These are phyloP conservation scores for Filosporella fistucella DNA, from an alignment of 495 filamentous ascomycete species.

Conservation along the genomic window DNA sequence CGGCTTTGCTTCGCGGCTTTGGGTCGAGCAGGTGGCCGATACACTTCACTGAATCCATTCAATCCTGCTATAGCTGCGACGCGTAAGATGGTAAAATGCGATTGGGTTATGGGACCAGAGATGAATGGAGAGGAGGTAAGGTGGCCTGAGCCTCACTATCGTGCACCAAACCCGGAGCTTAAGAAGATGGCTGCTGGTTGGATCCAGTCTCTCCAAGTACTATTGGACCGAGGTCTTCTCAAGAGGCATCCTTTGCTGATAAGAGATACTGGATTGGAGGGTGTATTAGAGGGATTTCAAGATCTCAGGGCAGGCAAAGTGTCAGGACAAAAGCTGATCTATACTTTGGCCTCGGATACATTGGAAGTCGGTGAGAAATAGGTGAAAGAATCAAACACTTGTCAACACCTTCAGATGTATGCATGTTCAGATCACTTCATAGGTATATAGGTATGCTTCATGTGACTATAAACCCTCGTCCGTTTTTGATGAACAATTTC, in stretches of 20 bases:
- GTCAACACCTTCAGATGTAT: too few relatives aligned
- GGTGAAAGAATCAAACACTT: too few relatives aligned
- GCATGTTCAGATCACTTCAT: too few relatives aligned
- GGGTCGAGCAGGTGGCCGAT: constrained; percentile 37
- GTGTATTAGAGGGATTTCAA: constrained; percentile 8
- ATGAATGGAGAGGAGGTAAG: constrained; percentile 26
- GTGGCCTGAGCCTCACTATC: background rate
- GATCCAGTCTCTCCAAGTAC: background rate
- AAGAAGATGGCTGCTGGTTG: background rate
- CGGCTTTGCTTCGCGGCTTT: constrained; percentile 35
- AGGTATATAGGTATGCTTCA: too few relatives aligned
- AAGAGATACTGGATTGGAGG: background rate
- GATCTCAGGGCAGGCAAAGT: background rate
- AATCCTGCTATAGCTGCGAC: constrained; percentile 20
- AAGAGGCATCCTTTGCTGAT: constrained; percentile 1
- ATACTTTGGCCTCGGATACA: too few relatives aligned
- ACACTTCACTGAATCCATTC: constrained; percentile 25
- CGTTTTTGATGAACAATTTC: too few relatives aligned
- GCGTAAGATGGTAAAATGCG: constrained; percentile 24
- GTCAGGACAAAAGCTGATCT: constrained; percentile 12
- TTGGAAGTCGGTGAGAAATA: too few relatives aligned
- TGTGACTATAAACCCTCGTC: too few relatives aligned
- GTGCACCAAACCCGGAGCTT: background rate
- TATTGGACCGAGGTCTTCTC: background rate
- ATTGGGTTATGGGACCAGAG: constrained; percentile 26